Base-by-base conservation (phyloP, 164 flowering plant species). In the Magnolia kwangsiensis region DNA sequence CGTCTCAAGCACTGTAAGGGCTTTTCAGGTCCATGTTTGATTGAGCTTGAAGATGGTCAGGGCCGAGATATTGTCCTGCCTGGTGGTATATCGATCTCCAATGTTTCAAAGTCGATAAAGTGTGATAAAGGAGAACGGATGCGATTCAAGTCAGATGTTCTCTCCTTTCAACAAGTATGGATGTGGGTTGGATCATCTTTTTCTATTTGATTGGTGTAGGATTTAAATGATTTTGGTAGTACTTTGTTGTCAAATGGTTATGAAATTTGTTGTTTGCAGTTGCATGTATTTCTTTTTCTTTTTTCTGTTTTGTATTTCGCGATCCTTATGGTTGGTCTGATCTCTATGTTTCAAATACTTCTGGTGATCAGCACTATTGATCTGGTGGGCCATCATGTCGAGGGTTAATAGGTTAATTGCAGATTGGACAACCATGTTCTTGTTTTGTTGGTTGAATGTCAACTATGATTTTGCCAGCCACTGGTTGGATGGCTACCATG, bases 91-190 rank as follows among this genome's bases (percentile, higher is more conserved):
- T 50, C 79, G 7, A 83, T 96, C 1, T 84, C 88, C 0, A 81
- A 87, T 75, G 98, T 91, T 7, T 78, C 98, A 6, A 89, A 86
- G 74, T 90, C 90, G 0, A 94, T 96, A 18, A 92, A 91, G 72
- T 96, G 97, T 72, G 99, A 96, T 79, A 96, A 96, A 85, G 99
- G 99, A 51, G 99, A 96, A 76, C 87, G 97, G 74, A 91, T 87
- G 31, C 81, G 98, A 73, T 91, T 92, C 83, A 85, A 93, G 70
- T 91, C 99, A 20, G 98, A 94, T 82, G 93, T 90, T 70, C 89
- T 94, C 51, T 82, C 96, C 31, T 96, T 96, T 79, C 97, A 91
- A 66, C 98, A 93, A 93, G 98, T 93, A 78, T 55, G 19, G 0
- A 20, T 74, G 58, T 37, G 45, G 45, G 7, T 37, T 37, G 45